Evolutionary conservation across 139 green algal species (phyloP), one percentile per base, ranked within the genome.

Genomic region (Chlamydomonas sphaeroides): DNA sequence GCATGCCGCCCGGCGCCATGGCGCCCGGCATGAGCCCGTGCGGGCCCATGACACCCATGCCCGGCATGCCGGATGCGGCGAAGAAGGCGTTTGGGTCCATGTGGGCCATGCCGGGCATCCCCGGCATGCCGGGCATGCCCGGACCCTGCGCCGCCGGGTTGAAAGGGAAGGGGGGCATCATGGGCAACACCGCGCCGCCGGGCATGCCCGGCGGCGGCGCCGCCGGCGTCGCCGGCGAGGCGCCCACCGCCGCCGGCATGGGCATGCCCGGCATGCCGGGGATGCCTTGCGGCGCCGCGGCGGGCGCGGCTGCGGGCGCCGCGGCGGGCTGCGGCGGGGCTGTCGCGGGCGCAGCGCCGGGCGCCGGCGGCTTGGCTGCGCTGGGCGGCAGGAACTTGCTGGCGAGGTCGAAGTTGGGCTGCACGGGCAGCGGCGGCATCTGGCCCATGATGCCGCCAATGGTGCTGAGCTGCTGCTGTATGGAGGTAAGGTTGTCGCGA

Each of bases 381-480:
- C 77, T 70, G 3, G 86, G 73, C 25, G 91, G 90, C 63, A 95
- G 78, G 45, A 94, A 90, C 63, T 88, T 90, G 49, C 86, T 89
- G 28, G 92, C 92, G 36, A 95, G 89, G 62, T 96, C 92, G 14
- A 93, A 81, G 65, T 96, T 96, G 30, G 93, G 65, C 79, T 94
- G 86, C 32, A 95, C 94, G 2, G 95, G 95, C 62, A 98, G 86
- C 32, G 93, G 89, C 21, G 95, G 95, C 95, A 98, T 97, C 48
- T 95, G 88, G 28, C 71, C 88, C 91, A 97, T 94, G 28, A 93
- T 91, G 41, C 93, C 94, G 20, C 75, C 85, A 72, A 95, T 92
- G 38, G 23, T 73, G 35, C 85, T 88, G 90, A 98, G 96, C 42
- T 92, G 89, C n/a, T 91, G 83, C 30, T 96, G 77, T 38, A 95